Evolutionary conservation across 2,329 filamentous ascomycete genomes (phyloP).

Genomic region (Colletotrichum limetticola): DNA sequence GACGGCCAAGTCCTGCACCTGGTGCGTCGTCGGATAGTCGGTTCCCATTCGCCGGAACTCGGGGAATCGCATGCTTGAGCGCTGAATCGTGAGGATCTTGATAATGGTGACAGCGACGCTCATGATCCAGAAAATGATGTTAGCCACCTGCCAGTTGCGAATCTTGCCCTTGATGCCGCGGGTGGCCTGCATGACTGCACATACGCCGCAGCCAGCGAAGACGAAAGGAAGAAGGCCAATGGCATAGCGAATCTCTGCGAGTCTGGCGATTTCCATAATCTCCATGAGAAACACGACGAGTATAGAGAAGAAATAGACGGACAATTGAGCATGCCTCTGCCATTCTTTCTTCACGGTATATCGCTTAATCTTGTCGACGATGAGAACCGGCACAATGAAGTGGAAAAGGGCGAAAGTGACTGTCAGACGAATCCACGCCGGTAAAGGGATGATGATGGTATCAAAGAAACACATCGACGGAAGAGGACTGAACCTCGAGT

Average conservation of each 20-base stretch:
- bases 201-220: slow-evolving; percentile 37
- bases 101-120: slow-evolving; percentile 37
- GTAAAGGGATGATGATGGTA: slow-evolving; percentile 38
- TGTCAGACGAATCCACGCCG: slow-evolving; percentile 38
- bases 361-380: slow-evolving; percentile 29
- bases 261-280: slow-evolving; percentile 39
- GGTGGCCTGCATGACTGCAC: slow-evolving; percentile 35
- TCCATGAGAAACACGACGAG: slow-evolving; percentile 39
- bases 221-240: slow-evolving; percentile 38
- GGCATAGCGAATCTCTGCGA: slow-evolving; percentile 35
- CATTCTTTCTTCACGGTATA: slow-evolving; percentile 29
- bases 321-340: slow-evolving; percentile 35
- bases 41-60: slow-evolving; percentile 29
- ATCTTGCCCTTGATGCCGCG: slow-evolving; percentile 33
- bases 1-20: slow-evolving; percentile 39
- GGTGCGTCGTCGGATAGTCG: slow-evolving; percentile 38
- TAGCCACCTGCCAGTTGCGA: slow-evolving; percentile 37
- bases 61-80: slow-evolving; percentile 26
- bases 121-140: slow-evolving; percentile 38
- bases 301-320: slow-evolving; percentile 40
- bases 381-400: slow-evolving; percentile 29
- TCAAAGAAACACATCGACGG: slow-evolving; percentile 44
- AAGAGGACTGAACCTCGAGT: slow-evolving; percentile 34
- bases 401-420: slow-evolving; percentile 36
- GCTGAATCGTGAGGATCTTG: slow-evolving; percentile 36